phyloP scores from a whole-genome alignment of 257 asterid species.

The Ophiorrhiza pumila region DNA sequence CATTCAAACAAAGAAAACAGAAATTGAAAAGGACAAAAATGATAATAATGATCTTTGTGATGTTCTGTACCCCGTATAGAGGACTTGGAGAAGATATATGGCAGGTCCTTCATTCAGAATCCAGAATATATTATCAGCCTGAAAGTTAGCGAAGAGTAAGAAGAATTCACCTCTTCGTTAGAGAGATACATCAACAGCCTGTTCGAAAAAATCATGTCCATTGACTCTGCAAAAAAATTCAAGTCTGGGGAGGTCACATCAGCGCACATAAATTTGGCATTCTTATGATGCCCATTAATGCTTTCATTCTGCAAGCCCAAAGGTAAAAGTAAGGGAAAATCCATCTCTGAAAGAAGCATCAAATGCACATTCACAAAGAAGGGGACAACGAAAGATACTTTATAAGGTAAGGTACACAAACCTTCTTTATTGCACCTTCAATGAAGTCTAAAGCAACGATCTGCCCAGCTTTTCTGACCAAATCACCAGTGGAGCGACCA shows the following conservation, averaged over 20 bases:
- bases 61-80: background rate
- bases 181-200: slow-evolving; percentile 96
- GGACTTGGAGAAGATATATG: background rate
- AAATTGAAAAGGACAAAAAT: background rate
- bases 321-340: background rate
- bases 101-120: background rate
- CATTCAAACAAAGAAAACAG: background rate
- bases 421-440: slow-evolving; percentile 73
- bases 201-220: slow-evolving; percentile 79
- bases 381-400: background rate
- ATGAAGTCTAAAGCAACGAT: too few species aligned
- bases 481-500: slow-evolving; percentile 90
- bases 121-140: background rate
- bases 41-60: background rate
- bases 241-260: slow-evolving; percentile 78
- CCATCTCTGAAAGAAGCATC: background rate
- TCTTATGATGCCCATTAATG: slow-evolving; percentile 54
- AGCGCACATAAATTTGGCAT: slow-evolving; percentile 78
- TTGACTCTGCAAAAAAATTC: slow-evolving; percentile 62
- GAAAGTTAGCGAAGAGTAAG: background rate
- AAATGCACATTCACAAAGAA: background rate
- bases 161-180: slow-evolving; percentile 59
- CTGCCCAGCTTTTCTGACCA: slow-evolving; percentile 66
- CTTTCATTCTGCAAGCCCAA: slow-evolving; percentile 58
- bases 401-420: slow-evolving; percentile 9